Evolutionary conservation across 305 asterid species (phyloP).

Genomic region (Fraxinus floribunda): DNA sequence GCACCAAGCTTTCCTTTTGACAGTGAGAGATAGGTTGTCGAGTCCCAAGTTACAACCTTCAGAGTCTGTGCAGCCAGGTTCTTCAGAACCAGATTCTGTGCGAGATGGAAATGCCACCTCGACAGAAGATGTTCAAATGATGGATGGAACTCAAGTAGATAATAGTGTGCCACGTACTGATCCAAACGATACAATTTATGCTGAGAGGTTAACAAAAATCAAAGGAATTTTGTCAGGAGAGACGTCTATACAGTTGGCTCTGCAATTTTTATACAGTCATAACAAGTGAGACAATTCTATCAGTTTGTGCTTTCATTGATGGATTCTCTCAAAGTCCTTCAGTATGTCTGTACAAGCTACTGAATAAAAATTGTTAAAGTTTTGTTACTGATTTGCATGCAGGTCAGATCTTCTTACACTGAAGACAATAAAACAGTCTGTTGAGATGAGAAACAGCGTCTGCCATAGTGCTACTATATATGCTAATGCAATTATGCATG

Average conservation of each 20-base stretch:
- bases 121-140: constrained; percentile 60
- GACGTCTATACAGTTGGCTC: constrained; percentile 87
- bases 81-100: constrained; percentile 43
- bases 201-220: constrained; percentile 59
- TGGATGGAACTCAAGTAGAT: constrained; percentile 52
- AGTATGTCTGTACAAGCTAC: background rate
- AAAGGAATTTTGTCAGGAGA: constrained; percentile 93
- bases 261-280: constrained; percentile 92
- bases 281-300: constrained; percentile 63
- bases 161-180: constrained; percentile 28
- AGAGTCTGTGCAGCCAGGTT: constrained; percentile 40
- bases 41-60: constrained; percentile 53
- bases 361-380: constrained; percentile 9
- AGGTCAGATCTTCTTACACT: constrained; percentile 98
- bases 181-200: constrained; percentile 50
- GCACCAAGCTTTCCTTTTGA: constrained; percentile 91
- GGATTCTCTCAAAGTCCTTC: background rate
- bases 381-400: constrained; percentile 32
- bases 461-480: constrained; percentile 99
- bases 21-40: constrained; percentile 68
- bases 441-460: constrained; percentile 97
- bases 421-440: constrained; percentile 95
- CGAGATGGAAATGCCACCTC: constrained; percentile 39
- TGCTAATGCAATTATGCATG: constrained; percentile 98
- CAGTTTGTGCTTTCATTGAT: constrained; percentile 14